phyloP scores from a whole-genome alignment of 2,329 filamentous ascomycete species.

The Aspergillus neoniger region DNA sequence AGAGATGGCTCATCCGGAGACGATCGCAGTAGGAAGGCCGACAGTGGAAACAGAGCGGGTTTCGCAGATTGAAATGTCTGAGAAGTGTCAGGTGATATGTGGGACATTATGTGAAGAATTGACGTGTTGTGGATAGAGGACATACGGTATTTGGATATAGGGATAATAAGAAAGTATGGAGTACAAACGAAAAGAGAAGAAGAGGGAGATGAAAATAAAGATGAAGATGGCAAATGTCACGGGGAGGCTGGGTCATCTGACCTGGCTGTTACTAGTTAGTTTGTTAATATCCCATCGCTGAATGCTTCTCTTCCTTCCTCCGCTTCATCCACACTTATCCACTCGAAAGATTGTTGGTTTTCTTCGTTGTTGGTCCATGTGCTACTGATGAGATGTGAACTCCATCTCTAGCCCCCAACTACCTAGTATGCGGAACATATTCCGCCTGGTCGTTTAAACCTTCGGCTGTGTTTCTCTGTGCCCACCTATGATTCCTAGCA shows the following conservation, averaged over 20 bases:
- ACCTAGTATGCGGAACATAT: not conserved
- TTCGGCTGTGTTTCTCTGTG: not conserved
- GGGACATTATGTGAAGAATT: constrained; percentile 54
- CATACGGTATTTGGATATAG: not conserved
- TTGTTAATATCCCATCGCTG: not conserved
- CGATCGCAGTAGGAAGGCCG: constrained; percentile 11
- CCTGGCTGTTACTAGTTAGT: not conserved
- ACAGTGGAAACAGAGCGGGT: not conserved
- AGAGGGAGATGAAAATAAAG: not conserved
- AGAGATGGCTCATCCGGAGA: constrained; percentile 47
- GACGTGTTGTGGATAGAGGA: constrained; percentile 51
- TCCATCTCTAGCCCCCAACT: not conserved
- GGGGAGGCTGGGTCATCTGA: not conserved
- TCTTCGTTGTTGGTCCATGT: not conserved
- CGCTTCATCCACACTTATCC: not conserved
- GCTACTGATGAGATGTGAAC: not conserved
- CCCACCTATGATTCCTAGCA: not conserved
- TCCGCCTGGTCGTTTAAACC: not conserved
- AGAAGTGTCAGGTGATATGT: constrained; percentile 56
- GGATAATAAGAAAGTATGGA: not conserved
- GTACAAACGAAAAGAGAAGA: not conserved
- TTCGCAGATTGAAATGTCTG: constrained; percentile 22
- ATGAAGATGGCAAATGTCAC: not conserved
- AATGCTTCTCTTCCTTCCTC: not conserved
- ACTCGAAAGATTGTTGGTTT: not conserved